Evolutionary conservation across 140 eudicot species (phyloP), one percentile per base, ranked within the genome.

Genomic region (Cichorium intybus): DNA sequence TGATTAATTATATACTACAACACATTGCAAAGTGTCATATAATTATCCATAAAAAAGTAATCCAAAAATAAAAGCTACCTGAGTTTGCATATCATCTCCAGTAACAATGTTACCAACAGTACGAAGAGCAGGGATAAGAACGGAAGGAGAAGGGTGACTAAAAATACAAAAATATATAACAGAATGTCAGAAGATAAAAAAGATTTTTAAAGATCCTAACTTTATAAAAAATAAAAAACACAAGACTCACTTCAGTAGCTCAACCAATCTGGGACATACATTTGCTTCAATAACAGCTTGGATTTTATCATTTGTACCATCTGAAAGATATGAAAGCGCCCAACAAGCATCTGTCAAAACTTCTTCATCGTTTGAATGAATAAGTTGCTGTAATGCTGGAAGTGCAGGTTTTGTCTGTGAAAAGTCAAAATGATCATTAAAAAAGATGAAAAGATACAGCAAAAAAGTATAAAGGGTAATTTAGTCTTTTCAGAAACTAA

Each of bases 101-200:
- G 92, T 84, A 34, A 84, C 95, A 79, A 87, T 87, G 64, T 87
- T 87, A 17, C 95, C 95, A 48, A 87, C 88, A 17, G 95, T 84
- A n/a, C 95, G 86, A 48, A 87, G 92, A 3, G 92, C 92, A 70
- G 95, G 95, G 59, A 87, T 81, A 26, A 87, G 88, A 47, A 87
- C 95, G 0, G 95, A 84, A 10, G 95, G 92, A 48, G 95, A 84
- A 16, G 92, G 95, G 62, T 87, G 95, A 23, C 95, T 87, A 81
- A 29, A 71, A 75, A 37, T 64, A 26, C 16, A 49, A 4, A 59
- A 55, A 24, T 11, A 16, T 9, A 1, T 10, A 17, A 7, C 20
- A 60, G 16, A 26, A 43, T 3, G 18, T 43, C 3, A 14, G 7
- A 43, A 43, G 15, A 4, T 27, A 41, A 4, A 2, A 15, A 43